Conservation (phyloP, 768 basidiomycete genomes). For the Hysterangium stoloniferum region DNA sequence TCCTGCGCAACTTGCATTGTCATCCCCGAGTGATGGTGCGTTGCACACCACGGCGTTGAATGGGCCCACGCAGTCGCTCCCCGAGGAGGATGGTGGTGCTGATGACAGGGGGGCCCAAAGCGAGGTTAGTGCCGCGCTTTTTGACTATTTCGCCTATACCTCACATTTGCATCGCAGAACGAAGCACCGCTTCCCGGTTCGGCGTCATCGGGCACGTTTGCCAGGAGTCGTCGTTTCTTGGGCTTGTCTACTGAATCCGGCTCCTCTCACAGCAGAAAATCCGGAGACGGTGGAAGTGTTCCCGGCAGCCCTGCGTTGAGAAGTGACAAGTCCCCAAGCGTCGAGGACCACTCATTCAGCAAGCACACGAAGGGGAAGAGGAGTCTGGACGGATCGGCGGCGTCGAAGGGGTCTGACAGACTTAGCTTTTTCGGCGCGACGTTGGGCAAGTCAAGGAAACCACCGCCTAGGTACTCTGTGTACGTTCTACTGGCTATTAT, state of each 20-base stretch:
- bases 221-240: constrained; percentile 49
- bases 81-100: constrained; percentile 24
- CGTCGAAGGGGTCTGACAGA: constrained; percentile 42
- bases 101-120: constrained; percentile 57
- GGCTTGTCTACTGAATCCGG: constrained; percentile 43
- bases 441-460: constrained; percentile 67
- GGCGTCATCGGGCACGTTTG: constrained; percentile 16
- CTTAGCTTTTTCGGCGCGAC: constrained; percentile 77
- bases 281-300: constrained; percentile 12
- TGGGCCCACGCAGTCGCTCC: constrained; percentile 18
- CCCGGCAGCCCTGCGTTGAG: not conserved
- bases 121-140: constrained; percentile 43
- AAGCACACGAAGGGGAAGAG: constrained; percentile 39
- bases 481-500: constrained; percentile 31
- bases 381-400: constrained; percentile 37
- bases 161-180: constrained; percentile 1
- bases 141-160: not conserved
- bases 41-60: constrained; percentile 37
- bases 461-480: constrained; percentile 66
- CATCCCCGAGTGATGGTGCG: constrained; percentile 55
- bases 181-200: constrained; percentile 19
- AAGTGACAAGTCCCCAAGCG: constrained; percentile 9
- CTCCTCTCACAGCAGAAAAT: constrained; percentile 23
- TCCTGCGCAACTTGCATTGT: constrained; percentile 40
- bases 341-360: not conserved